Base-by-base conservation (phyloP, 208 protist species). In the Acanthamoeba divionensis region DNA sequence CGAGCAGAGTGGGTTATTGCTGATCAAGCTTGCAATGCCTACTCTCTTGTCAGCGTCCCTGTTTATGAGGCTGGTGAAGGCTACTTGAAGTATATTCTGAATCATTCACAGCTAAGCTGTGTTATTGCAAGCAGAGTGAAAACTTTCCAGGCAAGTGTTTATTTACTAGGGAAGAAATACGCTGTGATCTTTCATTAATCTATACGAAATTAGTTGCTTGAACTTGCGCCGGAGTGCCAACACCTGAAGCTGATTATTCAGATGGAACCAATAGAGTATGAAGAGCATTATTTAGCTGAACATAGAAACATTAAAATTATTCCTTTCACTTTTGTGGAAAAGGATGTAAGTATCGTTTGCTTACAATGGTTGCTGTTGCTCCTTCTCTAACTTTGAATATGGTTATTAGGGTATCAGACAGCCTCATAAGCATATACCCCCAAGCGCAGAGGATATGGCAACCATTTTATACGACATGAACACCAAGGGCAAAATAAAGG, bases 11-110 rank as follows among this genome's bases (percentile, higher is more conserved):
- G 93, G 93, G 77, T 91, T 44, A 26, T 94, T 18, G 44, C 91
- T 9, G 91, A 94, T 54, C 73, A 91, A 48, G 91, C 69, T 18
- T 82, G 47, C 18, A 90, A 89, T 24, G 80, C 90, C n/a, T 85
- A 93, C 15, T 80, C 82, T 65, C 31, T 93, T 2, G 54, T 89
- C 4, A 60, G 26, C 62, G 93, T 95, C 48, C 83, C 93, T 18
- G 73, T 94, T 38, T 95, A 95, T 71, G 93, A 93, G 38, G 95
- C 95, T 31, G 95, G 95, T 6, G 44, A 69, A n/a, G 60, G 79
- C 29, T 92, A 91, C 29, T 82, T 95, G 41, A 38, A 77, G 29
- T 95, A 90, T 60, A 93, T 96, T 48, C 31, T 95, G 15, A 89
- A 92, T 44, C 93, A 95, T 33, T 50, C 93, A 18, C 92, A 93